phyloP scores from a whole-genome alignment of 352 stramenopile genomes.

The Phytopythium boreale region DNA sequence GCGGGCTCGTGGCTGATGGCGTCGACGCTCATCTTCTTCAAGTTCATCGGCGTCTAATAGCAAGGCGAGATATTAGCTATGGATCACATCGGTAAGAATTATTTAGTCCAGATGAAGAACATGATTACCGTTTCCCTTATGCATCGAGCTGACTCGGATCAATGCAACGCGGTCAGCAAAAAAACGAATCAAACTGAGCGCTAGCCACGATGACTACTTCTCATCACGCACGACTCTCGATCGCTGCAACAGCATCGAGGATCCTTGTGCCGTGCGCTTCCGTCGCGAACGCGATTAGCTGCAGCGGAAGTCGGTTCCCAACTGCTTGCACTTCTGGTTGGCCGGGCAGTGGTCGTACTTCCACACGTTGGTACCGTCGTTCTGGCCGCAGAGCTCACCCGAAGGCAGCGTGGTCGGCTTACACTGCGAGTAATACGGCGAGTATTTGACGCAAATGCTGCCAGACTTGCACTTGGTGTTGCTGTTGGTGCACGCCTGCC shows the following conservation, averaged over 20 bases:
- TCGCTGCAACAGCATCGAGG: neutral
- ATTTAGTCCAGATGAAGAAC: neutral
- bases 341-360: slow-evolving; percentile 27
- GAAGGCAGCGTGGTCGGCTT: slow-evolving; percentile 15
- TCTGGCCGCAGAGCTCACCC: slow-evolving; percentile 32
- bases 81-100: neutral
- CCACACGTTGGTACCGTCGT: slow-evolving; percentile 31
- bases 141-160: neutral
- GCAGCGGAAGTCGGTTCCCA: slow-evolving; percentile 27
- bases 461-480: slow-evolving; percentile 10
- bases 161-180: neutral
- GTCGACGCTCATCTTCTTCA: slow-evolving; percentile 87
- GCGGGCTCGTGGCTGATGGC: slow-evolving; percentile 88
- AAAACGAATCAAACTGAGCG: neutral
- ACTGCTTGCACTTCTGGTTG: slow-evolving; percentile 19
- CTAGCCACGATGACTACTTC: neutral
- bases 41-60: slow-evolving; percentile 46
- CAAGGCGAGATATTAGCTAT: neutral
- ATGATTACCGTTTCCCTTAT: neutral
- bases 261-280: neutral
- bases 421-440: slow-evolving; percentile 31
- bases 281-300: neutral
- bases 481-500: slow-evolving; percentile 16
- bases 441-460: slow-evolving; percentile 23
- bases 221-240: neutral